Evolutionary conservation across 2,329 filamentous ascomycete genomes (phyloP).

Genomic region (Monosporascus sp.): DNA sequence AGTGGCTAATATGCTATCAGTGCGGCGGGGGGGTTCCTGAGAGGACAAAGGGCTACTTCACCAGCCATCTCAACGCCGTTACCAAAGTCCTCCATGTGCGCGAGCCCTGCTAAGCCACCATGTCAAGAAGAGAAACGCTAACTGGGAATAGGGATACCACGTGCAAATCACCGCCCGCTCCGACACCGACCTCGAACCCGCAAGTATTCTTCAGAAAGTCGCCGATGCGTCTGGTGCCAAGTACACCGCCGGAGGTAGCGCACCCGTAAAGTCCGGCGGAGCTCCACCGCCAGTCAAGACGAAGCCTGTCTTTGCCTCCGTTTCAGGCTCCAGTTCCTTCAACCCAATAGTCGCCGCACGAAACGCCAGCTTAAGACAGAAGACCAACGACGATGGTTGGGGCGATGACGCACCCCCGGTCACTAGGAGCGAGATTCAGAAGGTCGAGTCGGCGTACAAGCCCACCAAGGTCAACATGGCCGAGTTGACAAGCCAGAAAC

Average conservation of each 20-base stretch:
- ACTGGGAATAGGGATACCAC: slow-evolving; percentile 68
- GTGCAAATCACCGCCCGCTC: slow-evolving; percentile 95
- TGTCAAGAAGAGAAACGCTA: slow-evolving; percentile 7
- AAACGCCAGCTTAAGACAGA: slow-evolving; percentile 49
- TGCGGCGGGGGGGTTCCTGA: slow-evolving; percentile 98
- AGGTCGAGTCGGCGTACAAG: slow-evolving; percentile 87
- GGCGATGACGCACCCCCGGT: slow-evolving; percentile 89
- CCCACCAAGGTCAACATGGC: slow-evolving; percentile 94
- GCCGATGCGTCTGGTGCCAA: slow-evolving; percentile 92
- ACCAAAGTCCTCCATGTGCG: slow-evolving; percentile 75
- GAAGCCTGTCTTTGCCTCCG: slow-evolving; percentile 90
- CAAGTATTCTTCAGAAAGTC: slow-evolving; percentile 87
- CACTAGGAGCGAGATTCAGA: slow-evolving; percentile 81
- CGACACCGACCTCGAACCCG: slow-evolving; percentile 80
- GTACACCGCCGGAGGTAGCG: slow-evolving; percentile 69
- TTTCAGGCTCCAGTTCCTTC: slow-evolving; percentile 49
- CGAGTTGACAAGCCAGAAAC: slow-evolving; percentile 71
- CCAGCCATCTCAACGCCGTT: slow-evolving; percentile 84
- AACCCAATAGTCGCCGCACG: slow-evolving; percentile 66
- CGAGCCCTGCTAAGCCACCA: not conserved
- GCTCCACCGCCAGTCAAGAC: slow-evolving; percentile 71
- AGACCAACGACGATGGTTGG: slow-evolving; percentile 81
- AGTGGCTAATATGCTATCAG: slow-evolving; percentile 26
- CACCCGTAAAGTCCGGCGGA: slow-evolving; percentile 44
- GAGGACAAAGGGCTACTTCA: slow-evolving; percentile 97